phyloP scores from a whole-genome alignment of 202 grass and related monocot species.

The Bolboschoenoplectus hybrid region DNA sequence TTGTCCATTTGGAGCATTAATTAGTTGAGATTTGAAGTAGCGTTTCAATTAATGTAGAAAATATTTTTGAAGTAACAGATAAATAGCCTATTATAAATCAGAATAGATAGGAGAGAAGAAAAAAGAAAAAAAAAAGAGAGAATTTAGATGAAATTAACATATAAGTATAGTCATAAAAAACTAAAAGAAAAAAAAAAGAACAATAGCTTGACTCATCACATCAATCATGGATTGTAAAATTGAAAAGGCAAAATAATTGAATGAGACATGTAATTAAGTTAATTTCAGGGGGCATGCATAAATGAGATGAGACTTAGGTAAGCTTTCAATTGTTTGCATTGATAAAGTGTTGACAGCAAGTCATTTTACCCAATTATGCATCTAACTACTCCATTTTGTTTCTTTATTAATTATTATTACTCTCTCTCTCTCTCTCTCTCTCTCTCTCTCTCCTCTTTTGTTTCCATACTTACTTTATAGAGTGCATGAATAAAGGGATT shows the following conservation, averaged over 20 bases:
- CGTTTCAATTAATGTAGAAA: not conserved
- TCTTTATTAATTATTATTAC: not conserved
- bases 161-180: no score
- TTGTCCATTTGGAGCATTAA: not conserved
- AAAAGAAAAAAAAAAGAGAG: no score
- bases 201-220: no score
- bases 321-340: constrained; percentile 37
- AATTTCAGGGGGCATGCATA: not conserved
- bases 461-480: not conserved
- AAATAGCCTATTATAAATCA: no score
- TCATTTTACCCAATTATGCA: constrained; percentile 17
- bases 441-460: not conserved
- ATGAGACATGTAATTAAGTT: not conserved
- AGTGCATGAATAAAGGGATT: constrained; percentile 4
- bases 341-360: constrained; percentile 13
- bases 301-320: constrained; percentile 9
- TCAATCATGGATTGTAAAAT: not conserved
- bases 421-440: no score
- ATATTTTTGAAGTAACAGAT: no score
- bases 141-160: no score
- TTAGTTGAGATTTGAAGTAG: constrained; percentile 2
- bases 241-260: not conserved
- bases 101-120: no score
- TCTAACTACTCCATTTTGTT: not conserved
- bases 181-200: no score